These are phyloP conservation scores for Phytophthora aleatoria DNA, from an alignment of 352 stramenopile genomes.

Conservation along the genomic window DNA sequence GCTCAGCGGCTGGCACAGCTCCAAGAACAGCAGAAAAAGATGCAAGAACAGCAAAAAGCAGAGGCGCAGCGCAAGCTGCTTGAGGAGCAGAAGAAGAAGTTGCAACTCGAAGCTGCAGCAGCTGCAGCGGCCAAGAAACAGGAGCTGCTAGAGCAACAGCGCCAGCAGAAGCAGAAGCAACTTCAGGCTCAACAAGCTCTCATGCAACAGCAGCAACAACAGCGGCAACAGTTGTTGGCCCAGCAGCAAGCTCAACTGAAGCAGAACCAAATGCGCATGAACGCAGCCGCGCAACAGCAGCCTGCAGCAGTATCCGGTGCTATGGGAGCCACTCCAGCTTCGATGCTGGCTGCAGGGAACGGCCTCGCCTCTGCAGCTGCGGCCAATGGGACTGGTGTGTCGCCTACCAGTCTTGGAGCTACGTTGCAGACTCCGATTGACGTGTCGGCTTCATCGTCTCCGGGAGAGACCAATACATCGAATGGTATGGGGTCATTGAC, in stretches of 20 bases:
- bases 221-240: constrained; percentile 39
- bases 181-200: constrained; percentile 58
- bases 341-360: constrained; percentile 16
- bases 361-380: constrained; percentile 9
- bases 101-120: constrained; percentile 64
- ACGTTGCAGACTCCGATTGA: constrained; percentile 60
- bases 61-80: constrained; percentile 69
- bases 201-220: constrained; percentile 55
- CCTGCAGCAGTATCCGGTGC: constrained; percentile 12
- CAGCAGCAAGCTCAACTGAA: constrained; percentile 53
- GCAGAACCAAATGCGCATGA: constrained; percentile 50
- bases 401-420: constrained; percentile 34
- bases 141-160: constrained; percentile 54
- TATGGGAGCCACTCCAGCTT: constrained; percentile 4
- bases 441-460: constrained; percentile 38
- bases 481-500: constrained; percentile 54
- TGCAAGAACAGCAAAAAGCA: constrained; percentile 67
- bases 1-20: constrained; percentile 55
- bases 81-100: constrained; percentile 76
- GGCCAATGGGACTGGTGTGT: constrained; percentile 12
- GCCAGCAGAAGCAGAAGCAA: constrained; percentile 67
- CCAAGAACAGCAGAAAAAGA: constrained; percentile 74
- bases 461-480: constrained; percentile 13
- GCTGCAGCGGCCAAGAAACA: constrained; percentile 66
- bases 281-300: constrained; percentile 26